Evolutionary conservation across 768 basidiomycete species (phyloP).

Genomic region (Sarcomyxa edulis): DNA sequence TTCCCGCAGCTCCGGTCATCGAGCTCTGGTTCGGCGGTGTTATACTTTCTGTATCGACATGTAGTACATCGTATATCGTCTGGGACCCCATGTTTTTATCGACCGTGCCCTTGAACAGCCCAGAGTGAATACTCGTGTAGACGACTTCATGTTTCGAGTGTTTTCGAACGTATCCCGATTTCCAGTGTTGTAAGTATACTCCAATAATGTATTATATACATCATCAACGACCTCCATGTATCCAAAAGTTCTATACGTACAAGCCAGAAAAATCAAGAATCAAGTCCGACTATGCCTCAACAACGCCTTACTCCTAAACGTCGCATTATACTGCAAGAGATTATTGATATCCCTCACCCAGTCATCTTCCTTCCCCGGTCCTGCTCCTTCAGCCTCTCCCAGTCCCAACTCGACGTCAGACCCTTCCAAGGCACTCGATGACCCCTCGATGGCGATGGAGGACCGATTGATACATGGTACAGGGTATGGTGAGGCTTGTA

Average conservation of each 20-base stretch:
- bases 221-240: constrained; percentile 2
- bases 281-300: constrained; percentile 68
- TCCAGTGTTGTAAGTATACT: no score
- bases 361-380: constrained; percentile 81
- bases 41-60: no score
- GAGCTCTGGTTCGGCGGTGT: no score
- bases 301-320: constrained; percentile 87
- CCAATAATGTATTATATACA: constrained; percentile 8
- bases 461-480: constrained; percentile 92
- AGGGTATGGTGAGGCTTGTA: constrained; percentile 81
- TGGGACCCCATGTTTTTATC: no score
- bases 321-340: constrained; percentile 89
- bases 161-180: no score
- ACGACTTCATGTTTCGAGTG: no score
- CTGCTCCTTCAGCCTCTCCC: constrained; percentile 55
- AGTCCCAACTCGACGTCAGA: constrained; percentile 40
- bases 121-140: constrained; percentile 2
- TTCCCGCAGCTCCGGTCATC: no score
- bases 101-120: constrained; percentile 1
- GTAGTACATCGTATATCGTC: no score
- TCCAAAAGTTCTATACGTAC: no score
- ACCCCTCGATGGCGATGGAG: constrained; percentile 67
- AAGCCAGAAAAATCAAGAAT: no score
- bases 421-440: no score
- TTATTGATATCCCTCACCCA: constrained; percentile 99